These are phyloP conservation scores for Erysimum pusillum DNA, from an alignment of 441 rosid species.

Conservation along the genomic window DNA sequence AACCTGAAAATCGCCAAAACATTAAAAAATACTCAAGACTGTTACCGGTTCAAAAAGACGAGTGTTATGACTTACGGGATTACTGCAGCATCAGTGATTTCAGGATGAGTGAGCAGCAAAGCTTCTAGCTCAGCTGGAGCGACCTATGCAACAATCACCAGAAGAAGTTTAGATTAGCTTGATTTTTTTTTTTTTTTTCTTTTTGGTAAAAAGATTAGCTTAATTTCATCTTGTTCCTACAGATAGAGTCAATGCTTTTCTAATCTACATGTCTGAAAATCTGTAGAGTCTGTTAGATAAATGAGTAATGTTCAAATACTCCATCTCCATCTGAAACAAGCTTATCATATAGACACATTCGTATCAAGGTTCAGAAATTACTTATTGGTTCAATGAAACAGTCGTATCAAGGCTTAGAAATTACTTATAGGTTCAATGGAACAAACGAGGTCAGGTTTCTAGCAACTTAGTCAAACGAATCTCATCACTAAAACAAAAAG, in stretches of 20 bases:
- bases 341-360: background rate
- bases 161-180: slow-evolving; percentile 26
- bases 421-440: background rate
- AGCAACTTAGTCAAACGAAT: background rate
- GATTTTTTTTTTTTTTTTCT: too few relatives aligned
- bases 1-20: slow-evolving; percentile 54
- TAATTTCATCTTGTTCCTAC: background rate
- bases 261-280: background rate
- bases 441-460: slow-evolving; percentile 13
- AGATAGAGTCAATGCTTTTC: background rate
- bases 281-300: background rate
- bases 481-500: background rate
- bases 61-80: slow-evolving; percentile 73
- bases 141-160: slow-evolving; percentile 58
- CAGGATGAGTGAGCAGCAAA: slow-evolving; percentile 76
- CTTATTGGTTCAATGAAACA: background rate
- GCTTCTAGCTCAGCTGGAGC: slow-evolving; percentile 98
- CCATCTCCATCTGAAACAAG: background rate
- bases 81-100: slow-evolving; percentile 81
- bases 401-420: background rate
- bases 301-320: background rate
- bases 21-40: slow-evolving; percentile 5
- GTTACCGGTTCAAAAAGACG: background rate
- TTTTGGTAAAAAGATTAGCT: too few relatives aligned
- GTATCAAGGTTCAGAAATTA: background rate